Evolutionary conservation across 345 rosid genomes (phyloP).

Genomic region (Arabidopsis suecica): DNA sequence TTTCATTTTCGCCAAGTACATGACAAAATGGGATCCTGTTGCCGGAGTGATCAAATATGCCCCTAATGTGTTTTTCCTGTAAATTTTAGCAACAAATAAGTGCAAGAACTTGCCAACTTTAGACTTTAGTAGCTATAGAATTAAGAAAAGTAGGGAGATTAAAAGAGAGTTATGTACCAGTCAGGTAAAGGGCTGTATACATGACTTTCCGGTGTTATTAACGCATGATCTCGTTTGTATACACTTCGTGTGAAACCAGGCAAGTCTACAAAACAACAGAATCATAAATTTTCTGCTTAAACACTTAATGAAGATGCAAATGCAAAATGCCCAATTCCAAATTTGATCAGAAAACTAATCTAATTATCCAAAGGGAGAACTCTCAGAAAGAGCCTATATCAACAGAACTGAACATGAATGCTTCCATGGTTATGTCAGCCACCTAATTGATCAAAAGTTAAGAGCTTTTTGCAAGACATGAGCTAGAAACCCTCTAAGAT

Average conservation of each 20-base stretch:
- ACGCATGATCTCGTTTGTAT: constrained; percentile 77
- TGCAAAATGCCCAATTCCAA: background rate
- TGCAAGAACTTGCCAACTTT: background rate
- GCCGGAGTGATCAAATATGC: constrained; percentile 88
- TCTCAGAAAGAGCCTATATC: constrained; percentile 6
- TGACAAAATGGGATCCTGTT: constrained; percentile 89
- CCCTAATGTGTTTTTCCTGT: constrained; percentile 81
- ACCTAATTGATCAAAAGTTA: constrained; percentile 8
- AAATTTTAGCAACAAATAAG: constrained; percentile 35
- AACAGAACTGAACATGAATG: constrained; percentile 15
- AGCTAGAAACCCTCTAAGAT: background rate
- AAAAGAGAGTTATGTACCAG: constrained; percentile 59
- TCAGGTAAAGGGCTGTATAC: constrained; percentile 86
- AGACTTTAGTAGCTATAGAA: background rate
- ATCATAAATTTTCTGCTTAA: background rate
- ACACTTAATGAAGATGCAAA: background rate
- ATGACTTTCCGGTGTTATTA: constrained; percentile 93
- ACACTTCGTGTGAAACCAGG: constrained; percentile 94
- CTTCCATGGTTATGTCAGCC: constrained; percentile 4
- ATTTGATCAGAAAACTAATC: constrained; percentile 1
- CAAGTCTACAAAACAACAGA: constrained; percentile 57
- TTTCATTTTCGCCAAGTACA: constrained; percentile 90
- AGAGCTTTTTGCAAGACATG: constrained; percentile 5
- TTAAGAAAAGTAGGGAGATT: background rate
- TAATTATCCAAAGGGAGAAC: background rate